A percentile compares a stretch with the other conserved stretches of the same genome.
Conservation (phyloP, 2,329 filamentous ascomycete genomes). For the Hymenoscyphus linearis region DNA sequence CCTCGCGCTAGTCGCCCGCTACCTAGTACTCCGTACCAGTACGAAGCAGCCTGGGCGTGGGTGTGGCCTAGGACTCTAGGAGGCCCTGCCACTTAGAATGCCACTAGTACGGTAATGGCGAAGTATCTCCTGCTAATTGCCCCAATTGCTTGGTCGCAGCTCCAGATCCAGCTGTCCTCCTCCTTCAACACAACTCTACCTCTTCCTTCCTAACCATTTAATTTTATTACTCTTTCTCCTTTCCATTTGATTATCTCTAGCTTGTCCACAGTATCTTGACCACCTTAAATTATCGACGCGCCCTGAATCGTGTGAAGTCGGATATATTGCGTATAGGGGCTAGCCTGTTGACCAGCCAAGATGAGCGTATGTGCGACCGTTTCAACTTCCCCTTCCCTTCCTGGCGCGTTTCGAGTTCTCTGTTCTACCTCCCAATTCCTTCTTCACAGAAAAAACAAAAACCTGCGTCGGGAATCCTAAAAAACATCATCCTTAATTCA, state of each 20-base stretch:
- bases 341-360: constrained; percentile 17
- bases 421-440: constrained; percentile 3
- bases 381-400: constrained; percentile 16
- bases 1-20: no score
- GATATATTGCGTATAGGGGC: background rate
- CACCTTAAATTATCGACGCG: background rate
- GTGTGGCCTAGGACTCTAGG: no score
- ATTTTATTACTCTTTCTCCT: background rate
- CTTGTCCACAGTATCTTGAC: background rate
- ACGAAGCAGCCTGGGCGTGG: no score
- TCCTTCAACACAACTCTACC: background rate
- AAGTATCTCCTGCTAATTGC: background rate
- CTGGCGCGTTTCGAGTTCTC: constrained; percentile 16
- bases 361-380: constrained; percentile 30
- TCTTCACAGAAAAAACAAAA: background rate
- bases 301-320: background rate
- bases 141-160: background rate
- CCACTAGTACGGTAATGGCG: no score
- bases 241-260: background rate
- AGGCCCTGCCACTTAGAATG: no score
- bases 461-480: constrained; percentile 3
- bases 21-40: background rate
- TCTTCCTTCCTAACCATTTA: background rate
- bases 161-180: background rate
- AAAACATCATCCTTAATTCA: constrained; percentile 2